Base-by-base conservation (phyloP, 805 yeast species). In the Saccharomycopsis sp. region DNA sequence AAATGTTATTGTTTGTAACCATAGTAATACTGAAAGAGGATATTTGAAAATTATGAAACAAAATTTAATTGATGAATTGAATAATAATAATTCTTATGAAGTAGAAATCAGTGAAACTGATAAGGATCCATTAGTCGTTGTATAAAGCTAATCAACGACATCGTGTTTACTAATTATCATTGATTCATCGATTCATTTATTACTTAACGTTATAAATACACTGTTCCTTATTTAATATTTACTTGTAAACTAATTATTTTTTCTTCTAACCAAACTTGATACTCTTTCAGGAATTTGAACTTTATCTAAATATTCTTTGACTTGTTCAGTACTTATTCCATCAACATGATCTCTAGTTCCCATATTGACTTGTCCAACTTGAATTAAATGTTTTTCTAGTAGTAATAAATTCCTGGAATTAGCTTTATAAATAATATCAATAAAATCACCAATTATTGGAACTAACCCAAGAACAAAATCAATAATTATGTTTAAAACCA, bases 21-120 rank as follows among this genome's bases (percentile, higher is more conserved):
- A 92, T 54, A 73, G 94, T 15, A 89, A 89, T 56, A 85, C 96
- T 0, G 98, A 92, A 59, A 67, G 98, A 42, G 95, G 94, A 0
- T 92, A 78, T 54, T 62, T 92, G 47, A 49, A 53, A 19, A 67
- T 61, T 1, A 64, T 84, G 50, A 67, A 70, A 56, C 44, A 56
- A 19, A 77, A 73, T 53, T 63, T 85, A 42, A 43, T 40, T 20
- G 40, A 48, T 2, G 78, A 72, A 49, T 60, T 75, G 31, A 33
- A 34, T 3, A 42, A 36, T 30, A 33, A 34, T 3, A 42, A 36
- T 30, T 34, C 34, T 5, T 64, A 69, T 17, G 65, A 61, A 2
- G 61, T 79, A n/a, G 47, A 48, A 1, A 64, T 81, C 31, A 72
- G 87, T 51, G 49, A 58, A 36, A 55, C 60, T 1, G 95, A 86